Evolutionary conservation across 1,284 basidiomycete genomes (phyloP).

Genomic region (Irpex sp.): DNA sequence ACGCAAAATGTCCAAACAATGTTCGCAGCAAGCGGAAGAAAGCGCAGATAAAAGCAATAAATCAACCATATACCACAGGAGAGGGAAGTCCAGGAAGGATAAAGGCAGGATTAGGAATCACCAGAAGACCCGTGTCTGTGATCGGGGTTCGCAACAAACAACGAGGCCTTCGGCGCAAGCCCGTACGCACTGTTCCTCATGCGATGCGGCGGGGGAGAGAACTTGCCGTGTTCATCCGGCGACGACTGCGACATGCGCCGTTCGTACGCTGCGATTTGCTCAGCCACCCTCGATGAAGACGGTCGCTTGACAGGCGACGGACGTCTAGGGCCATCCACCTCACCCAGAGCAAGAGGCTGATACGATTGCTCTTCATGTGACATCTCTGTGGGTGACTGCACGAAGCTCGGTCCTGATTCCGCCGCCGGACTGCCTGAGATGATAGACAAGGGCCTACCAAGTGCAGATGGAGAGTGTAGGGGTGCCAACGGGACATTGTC

Average conservation of each 20-base stretch:
- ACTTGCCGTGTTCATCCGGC: slow-evolving; percentile 9
- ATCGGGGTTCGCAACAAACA: slow-evolving; percentile 65
- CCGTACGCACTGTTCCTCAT: slow-evolving; percentile 40
- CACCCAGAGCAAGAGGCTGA: background rate
- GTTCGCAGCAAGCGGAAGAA: background rate
- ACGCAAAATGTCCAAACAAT: background rate
- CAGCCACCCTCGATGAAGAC: slow-evolving; percentile 26
- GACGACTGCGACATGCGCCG: slow-evolving; percentile 34
- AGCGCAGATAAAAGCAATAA: too few relatives aligned
- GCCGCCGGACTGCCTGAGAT: slow-evolving; percentile 1
- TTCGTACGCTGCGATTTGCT: slow-evolving; percentile 38
- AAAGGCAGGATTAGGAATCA: slow-evolving; percentile 2
- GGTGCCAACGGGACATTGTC: background rate
- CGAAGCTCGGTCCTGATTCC: slow-evolving; percentile 8
- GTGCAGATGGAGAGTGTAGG: background rate
- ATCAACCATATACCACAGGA: background rate
- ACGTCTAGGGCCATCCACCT: background rate
- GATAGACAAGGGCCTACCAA: slow-evolving; percentile 4
- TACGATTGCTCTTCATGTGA: slow-evolving; percentile 10
- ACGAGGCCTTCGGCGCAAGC: slow-evolving; percentile 48
- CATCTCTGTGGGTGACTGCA: slow-evolving; percentile 22
- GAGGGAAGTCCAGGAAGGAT: background rate
- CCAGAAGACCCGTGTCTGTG: slow-evolving; percentile 12
- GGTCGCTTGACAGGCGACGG: background rate
- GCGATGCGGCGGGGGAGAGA: slow-evolving; percentile 27